Conservation (phyloP, 2,329 filamentous ascomycete genomes). For the Diaporthe vexans region DNA sequence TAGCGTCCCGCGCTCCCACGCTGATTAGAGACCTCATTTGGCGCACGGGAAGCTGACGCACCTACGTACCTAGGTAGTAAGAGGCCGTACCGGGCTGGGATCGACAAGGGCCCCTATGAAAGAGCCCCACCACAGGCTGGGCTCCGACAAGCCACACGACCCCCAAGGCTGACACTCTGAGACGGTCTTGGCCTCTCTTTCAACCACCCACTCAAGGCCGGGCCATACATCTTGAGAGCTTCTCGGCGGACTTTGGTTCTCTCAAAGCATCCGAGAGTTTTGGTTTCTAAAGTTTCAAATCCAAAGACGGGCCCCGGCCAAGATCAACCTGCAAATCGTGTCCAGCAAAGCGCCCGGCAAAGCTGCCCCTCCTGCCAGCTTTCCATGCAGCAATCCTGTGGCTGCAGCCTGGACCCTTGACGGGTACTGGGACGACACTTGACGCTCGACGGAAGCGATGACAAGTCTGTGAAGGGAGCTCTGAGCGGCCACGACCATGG, state of each 20-base stretch:
- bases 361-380: constrained; percentile 37
- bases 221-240: constrained; percentile 18
- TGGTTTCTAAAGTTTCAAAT: background rate
- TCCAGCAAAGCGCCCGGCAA: constrained; percentile 15
- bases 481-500: constrained; percentile 35
- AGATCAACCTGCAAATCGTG: background rate
- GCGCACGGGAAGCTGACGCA: constrained; percentile 32
- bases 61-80: background rate
- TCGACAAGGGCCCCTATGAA: constrained; percentile 19
- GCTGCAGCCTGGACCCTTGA: constrained; percentile 50
- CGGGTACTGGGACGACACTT: constrained; percentile 50
- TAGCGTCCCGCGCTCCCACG: background rate
- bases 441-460: constrained; percentile 42
- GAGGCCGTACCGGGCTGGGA: constrained; percentile 21
- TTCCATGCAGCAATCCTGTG: constrained; percentile 47
- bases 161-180: constrained; percentile 41
- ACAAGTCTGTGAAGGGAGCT: constrained; percentile 36
- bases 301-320: constrained; percentile 2
- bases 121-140: constrained; percentile 31
- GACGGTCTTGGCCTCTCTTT: constrained; percentile 35
- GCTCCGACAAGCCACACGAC: constrained; percentile 37
- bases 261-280: background rate
- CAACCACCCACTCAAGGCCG: constrained; percentile 17
- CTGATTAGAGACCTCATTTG: background rate
- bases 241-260: constrained; percentile 7